Percentiles rank a stretch among this genome's conserved stretches.
Evolutionary conservation across 1,284 basidiomycete species (phyloP).

Genomic region (Tilletiaria anomala): DNA sequence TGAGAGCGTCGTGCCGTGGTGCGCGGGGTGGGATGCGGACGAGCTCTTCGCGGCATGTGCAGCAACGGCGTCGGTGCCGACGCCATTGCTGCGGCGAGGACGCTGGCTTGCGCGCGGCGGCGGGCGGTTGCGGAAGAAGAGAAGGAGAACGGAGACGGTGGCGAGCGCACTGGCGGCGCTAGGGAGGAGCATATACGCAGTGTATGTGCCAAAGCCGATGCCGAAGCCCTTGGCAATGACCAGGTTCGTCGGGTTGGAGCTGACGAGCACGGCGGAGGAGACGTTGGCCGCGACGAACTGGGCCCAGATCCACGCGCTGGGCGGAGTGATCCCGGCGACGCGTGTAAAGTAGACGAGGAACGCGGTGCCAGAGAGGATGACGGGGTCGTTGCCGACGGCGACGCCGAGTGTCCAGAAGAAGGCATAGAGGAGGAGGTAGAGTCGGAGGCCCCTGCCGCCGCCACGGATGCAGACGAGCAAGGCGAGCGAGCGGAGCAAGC

Average conservation of each 20-base stretch:
- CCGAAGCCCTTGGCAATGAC: constrained; percentile 38
- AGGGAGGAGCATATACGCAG: constrained; percentile 34
- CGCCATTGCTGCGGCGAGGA: background rate
- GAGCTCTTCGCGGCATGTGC: too few species aligned
- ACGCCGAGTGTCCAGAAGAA: constrained; percentile 67
- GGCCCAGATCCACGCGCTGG: constrained; percentile 54
- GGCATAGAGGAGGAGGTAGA: constrained; percentile 64
- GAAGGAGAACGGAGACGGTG: constrained; percentile 14
- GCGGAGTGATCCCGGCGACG: constrained; percentile 53
- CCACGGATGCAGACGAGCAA: constrained; percentile 54
- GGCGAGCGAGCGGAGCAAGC: constrained; percentile 69
- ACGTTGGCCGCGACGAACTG: constrained; percentile 70
- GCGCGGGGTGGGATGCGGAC: too few species aligned
- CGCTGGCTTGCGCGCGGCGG: background rate
- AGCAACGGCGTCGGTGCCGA: background rate
- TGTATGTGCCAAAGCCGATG: constrained; percentile 30
- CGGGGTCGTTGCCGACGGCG: constrained; percentile 61
- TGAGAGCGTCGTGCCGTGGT: too few species aligned
- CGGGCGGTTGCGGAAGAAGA: constrained; percentile 21
- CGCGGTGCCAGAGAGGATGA: constrained; percentile 52
- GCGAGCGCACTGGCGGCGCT: constrained; percentile 19
- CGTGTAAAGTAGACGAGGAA: constrained; percentile 73
- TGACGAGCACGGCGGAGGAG: constrained; percentile 40
- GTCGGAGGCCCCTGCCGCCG: constrained; percentile 41
- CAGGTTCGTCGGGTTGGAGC: constrained; percentile 41